A percentile compares a stretch with the other conserved stretches of the same genome.
Conservation (phyloP, 2,329 filamentous ascomycete genomes). For the Neonectria sp. region DNA sequence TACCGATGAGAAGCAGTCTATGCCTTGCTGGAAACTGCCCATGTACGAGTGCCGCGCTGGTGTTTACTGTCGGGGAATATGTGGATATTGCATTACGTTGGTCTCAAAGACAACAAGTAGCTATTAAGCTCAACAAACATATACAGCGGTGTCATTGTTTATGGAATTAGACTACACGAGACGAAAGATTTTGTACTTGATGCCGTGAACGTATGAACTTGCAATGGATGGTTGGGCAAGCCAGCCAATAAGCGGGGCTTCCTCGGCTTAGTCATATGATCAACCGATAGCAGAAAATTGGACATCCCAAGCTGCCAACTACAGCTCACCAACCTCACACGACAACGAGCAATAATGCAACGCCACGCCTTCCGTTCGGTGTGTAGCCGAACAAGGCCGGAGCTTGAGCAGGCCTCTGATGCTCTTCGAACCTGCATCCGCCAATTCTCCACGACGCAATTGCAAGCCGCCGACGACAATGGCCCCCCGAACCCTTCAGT, state of each 20-base stretch:
- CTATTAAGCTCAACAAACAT: constrained; percentile 38
- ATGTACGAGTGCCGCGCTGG: constrained; percentile 31
- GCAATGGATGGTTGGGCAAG: constrained; percentile 9
- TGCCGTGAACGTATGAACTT: not conserved
- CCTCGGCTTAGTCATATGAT: constrained; percentile 43
- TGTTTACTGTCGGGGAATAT: constrained; percentile 35
- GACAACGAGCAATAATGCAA: constrained; percentile 52
- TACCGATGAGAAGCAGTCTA: constrained; percentile 25
- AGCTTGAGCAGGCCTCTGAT: constrained; percentile 51
- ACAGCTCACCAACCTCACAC: constrained; percentile 37
- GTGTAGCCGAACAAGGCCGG: constrained; percentile 53
- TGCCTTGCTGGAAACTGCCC: constrained; percentile 32
- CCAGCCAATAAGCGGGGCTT: constrained; percentile 28
- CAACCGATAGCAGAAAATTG: constrained; percentile 42
- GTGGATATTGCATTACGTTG: constrained; percentile 43
- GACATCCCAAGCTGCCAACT: constrained; percentile 23
- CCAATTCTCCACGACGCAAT: constrained; percentile 58
- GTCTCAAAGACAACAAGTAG: constrained; percentile 38
- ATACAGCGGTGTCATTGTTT: constrained; percentile 32
- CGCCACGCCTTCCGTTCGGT: constrained; percentile 57
- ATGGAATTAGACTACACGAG: not conserved
- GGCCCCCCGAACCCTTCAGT: constrained; percentile 41
- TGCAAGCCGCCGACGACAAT: constrained; percentile 49
- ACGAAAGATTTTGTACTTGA: not conserved
- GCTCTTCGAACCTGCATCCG: constrained; percentile 53